phyloP scores from a whole-genome alignment of 441 rosid species.

The Pelargonium cotyledonis region DNA sequence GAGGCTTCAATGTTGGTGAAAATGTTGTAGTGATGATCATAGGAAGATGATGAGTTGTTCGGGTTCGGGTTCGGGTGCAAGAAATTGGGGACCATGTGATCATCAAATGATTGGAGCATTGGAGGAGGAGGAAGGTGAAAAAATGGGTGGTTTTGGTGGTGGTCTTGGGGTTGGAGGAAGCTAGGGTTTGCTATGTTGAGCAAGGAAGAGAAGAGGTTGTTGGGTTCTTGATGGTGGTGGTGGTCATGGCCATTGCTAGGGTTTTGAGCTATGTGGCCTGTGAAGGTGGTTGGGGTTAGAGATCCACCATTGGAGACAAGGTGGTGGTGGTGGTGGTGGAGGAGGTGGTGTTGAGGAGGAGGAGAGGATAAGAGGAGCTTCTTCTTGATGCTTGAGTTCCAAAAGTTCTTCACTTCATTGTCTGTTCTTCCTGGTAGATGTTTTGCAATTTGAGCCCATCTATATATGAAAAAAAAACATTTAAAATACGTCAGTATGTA shows the following conservation, averaged over 20 bases:
- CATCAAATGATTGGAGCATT: conserved; percentile 43
- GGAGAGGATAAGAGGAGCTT: conserved; percentile 47
- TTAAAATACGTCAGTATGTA: too few species aligned
- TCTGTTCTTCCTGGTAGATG: conserved; percentile 95
- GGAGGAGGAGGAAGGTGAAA: conserved; percentile 24
- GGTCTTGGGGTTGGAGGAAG: conserved; percentile 30
- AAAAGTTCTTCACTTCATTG: conserved; percentile 93
- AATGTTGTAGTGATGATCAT: too few species aligned
- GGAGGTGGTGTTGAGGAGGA: not conserved
- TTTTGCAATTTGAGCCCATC: conserved; percentile 95
- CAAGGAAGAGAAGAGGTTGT: conserved; percentile 30
- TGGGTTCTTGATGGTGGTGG: not conserved
- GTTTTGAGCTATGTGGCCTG: conserved; percentile 25
- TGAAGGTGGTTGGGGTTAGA: conserved; percentile 27
- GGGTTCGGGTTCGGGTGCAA: too few species aligned
- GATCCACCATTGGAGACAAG: conserved; percentile 17
- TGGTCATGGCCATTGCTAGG: conserved; percentile 7
- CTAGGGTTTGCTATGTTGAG: conserved; percentile 52
- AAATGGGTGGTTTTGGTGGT: conserved; percentile 28
- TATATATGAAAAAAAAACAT: conserved; percentile 10
- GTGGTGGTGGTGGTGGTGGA: conserved; percentile 11
- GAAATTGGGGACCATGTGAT: conserved; percentile 6
- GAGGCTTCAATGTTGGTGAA: too few species aligned
- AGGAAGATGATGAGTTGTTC: too few species aligned
- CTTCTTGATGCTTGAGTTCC: conserved; percentile 99